phyloP scores from a whole-genome alignment of 1,139 yeast genomes.

The Kluyveromyces sp. region DNA sequence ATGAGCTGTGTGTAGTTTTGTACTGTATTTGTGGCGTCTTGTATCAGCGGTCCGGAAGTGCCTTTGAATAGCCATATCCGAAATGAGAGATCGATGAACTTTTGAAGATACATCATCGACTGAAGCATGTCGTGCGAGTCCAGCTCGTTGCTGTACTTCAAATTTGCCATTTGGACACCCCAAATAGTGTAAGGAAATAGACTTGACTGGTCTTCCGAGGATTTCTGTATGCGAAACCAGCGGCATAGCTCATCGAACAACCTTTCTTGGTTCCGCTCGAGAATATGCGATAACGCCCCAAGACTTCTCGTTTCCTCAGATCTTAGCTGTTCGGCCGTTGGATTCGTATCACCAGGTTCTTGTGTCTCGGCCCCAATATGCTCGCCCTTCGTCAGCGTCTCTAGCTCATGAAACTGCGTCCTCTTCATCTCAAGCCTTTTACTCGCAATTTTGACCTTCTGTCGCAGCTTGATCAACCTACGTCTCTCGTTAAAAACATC shows the following conservation, averaged over 20 bases:
- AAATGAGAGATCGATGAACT: conserved; percentile 13
- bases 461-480: conserved; percentile 15
- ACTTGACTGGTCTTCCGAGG: conserved; percentile 12
- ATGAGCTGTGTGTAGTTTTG: conserved; percentile 16
- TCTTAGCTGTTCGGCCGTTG: conserved; percentile 3
- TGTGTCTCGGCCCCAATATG: too few relatives aligned
- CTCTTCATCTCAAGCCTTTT: conserved; percentile 14
- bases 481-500: conserved; percentile 17
- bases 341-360: not conserved
- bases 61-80: conserved; percentile 15
- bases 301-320: conserved; percentile 12
- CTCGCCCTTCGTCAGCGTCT: not conserved
- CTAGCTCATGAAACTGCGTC: conserved; percentile 9
- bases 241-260: conserved; percentile 13
- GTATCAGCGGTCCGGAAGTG: conserved; percentile 13
- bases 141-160: conserved; percentile 14
- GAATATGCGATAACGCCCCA: conserved; percentile 11
- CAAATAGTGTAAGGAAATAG: conserved; percentile 23
- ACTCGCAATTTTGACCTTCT: conserved; percentile 14
- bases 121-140: conserved; percentile 14
- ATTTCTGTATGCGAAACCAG: conserved; percentile 21
- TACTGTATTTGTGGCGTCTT: conserved; percentile 10
- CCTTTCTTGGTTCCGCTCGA: conserved; percentile 11
- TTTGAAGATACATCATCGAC: conserved; percentile 17
- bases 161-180: conserved; percentile 23